phyloP scores from a whole-genome alignment of 139 green algal species.

The Haematococcus lacustris region DNA sequence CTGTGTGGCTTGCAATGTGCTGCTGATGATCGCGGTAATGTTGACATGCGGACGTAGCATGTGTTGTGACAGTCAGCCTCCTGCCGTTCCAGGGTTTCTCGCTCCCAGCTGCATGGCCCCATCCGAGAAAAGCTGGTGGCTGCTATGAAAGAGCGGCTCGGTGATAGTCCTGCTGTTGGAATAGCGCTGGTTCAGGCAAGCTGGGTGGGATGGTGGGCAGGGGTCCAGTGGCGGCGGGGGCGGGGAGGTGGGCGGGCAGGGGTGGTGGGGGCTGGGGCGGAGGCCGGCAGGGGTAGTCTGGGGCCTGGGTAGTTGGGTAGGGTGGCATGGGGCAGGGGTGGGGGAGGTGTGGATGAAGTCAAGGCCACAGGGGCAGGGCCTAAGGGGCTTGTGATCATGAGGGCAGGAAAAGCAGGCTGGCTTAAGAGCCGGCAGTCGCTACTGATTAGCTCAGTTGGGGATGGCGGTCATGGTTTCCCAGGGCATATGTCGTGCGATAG shows the following conservation, averaged over 20 bases:
- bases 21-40: too few relatives aligned
- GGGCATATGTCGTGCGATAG: conserved; percentile 7
- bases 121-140: conserved; percentile 32
- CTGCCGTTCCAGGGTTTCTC: conserved; percentile 36
- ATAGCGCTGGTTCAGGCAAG: conserved; percentile 45
- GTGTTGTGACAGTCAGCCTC: too few relatives aligned
- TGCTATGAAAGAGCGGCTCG: conserved; percentile 16
- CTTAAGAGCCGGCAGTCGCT: too few relatives aligned
- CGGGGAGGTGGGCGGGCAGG: not conserved
- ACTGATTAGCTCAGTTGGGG: not conserved
- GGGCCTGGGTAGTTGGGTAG: not conserved
- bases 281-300: not conserved
- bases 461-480: conserved; percentile 14
- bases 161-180: conserved; percentile 18
- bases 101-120: conserved; percentile 34
- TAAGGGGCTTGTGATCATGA: not conserved
- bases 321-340: too few relatives aligned
- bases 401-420: not conserved
- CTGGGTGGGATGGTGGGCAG: not conserved
- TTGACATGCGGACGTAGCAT: too few relatives aligned
- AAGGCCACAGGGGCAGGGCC: too few relatives aligned
- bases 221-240: not conserved
- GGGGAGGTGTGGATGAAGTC: too few relatives aligned
- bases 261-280: not conserved
- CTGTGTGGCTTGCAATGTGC: too few relatives aligned